Evolutionary conservation across 164 flowering plant genomes (phyloP), one percentile per base, ranked within the genome.

Genomic region (Taxillus chinensis): DNA sequence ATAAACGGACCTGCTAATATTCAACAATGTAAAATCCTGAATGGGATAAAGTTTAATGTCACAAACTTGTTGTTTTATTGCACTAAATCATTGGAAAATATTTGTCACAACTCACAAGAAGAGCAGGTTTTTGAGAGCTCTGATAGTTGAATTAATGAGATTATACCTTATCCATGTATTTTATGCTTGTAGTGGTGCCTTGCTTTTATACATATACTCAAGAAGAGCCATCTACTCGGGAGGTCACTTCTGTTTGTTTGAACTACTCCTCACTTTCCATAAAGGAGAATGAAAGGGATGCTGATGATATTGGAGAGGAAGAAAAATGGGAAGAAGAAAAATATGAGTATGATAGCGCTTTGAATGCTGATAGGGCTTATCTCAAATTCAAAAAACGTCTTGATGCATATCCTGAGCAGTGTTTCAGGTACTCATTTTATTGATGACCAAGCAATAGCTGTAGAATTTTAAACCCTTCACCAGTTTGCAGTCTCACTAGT

Each of bases 281-380:
- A 52, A 64, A 78, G 66, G 83, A 78, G 64, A 75, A 70, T 62
- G 61, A 68, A 57, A 62, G 59, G 15, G 68, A 68, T 71, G 14
- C 9, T 58, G 73, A 76, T 68, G 79, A 77, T 65, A 59, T 64
- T 9, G 67, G 39, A 54, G 73, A 75, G 42, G 82, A 79, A 64
- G 98, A 90, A 78, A 40, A 41, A 27, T 88, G 96, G 95, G 89
- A 76, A 65, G 80, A 66, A 61, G 99, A 95, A 78, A 46, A 54
- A 17, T 95, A 91, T 68, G 99, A 89, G 71, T 86, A 91, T 74
- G 97, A 87, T 70, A 84, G 70, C 70, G 85, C 97, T 64, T 73
- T 86, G 70, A 70, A 67, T 69, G 96, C 82, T 66, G 95, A 91
- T 67, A 81, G 97, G 77, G 86, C 89, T 50, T 95, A 83, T 80